phyloP scores from a whole-genome alignment of 768 basidiomycete genomes.

The Fistulinella prunicolor region DNA sequence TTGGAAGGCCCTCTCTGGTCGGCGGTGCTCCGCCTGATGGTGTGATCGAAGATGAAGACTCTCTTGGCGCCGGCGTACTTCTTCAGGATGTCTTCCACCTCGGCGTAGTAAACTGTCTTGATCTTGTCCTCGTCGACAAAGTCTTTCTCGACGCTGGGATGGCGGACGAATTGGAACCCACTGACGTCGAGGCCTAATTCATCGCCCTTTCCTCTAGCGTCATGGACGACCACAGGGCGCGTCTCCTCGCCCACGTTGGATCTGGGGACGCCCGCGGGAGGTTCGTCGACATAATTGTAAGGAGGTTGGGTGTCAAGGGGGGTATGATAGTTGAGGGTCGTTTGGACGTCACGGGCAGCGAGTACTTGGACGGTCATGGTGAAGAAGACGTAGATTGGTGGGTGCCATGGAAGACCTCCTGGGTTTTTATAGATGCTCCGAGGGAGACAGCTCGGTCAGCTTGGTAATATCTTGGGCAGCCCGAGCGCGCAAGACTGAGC shows the following conservation, averaged over 20 bases:
- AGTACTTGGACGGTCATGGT: conserved; percentile 23
- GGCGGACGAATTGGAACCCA: conserved; percentile 43
- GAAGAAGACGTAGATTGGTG: neutral
- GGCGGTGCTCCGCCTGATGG: conserved; percentile 32
- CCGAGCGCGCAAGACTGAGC: conserved; percentile 1
- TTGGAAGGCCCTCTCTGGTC: conserved; percentile 1
- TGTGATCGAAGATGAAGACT: conserved; percentile 46
- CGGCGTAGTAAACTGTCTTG: conserved; percentile 38
- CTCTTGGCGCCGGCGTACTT: conserved; percentile 36
- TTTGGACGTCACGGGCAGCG: conserved; percentile 35
- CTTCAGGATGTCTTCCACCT: conserved; percentile 42
- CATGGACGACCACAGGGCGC: conserved; percentile 24
- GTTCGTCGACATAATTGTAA: conserved; percentile 33
- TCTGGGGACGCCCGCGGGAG: conserved; percentile 26
- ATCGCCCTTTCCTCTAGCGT: conserved; percentile 32
- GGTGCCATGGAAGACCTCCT: neutral
- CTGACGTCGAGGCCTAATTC: conserved; percentile 35
- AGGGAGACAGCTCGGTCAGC: no score
- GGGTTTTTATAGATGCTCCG: conserved; percentile 10
- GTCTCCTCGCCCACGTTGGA: conserved; percentile 30
- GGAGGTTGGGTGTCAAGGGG: conserved; percentile 30
- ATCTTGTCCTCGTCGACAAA: conserved; percentile 41
- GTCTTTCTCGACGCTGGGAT: conserved; percentile 35
- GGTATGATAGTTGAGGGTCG: conserved; percentile 37
- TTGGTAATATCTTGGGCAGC: conserved; percentile 4